Base-by-base conservation (phyloP, 1,284 basidiomycete genomes). In the Mycena sp. region DNA sequence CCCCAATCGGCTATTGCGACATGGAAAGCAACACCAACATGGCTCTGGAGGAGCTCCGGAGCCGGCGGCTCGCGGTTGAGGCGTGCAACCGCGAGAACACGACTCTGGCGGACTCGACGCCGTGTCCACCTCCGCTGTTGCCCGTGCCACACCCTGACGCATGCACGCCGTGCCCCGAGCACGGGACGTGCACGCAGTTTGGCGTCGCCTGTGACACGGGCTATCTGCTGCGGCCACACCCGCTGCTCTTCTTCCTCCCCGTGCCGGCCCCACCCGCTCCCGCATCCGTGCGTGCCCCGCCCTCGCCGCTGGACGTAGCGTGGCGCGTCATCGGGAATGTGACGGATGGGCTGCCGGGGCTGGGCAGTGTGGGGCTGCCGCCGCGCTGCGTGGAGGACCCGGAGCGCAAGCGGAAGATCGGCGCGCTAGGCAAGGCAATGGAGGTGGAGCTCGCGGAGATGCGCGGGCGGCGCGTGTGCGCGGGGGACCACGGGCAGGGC, bases 141-240 rank as follows among this genome's bases (percentile, higher is more conserved):
- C 87, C 87, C 19, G 69, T 90, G 37, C 85, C 86, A 30, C 84
- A 82, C 58, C 90, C 95, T 0, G 81, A 87, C 30, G 72, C 82
- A n/a, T 98, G 96, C 77, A 89, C 92, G 3, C 86, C 89, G 16
- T 98, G 96, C 74, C 96, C 96, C 12, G 82, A 85, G 50, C 92
- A 95, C 75, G 96, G 89, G 3, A 80, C 80, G 19, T 98, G 96
- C 77, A 81, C 80, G 14, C 88, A 86, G 30, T 76, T 85, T 65
- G 83, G 83, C 51, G 80, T 92, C 49, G 80, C 81, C 2, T 98
- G 96, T 77, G 88, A 89, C 51, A 84, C 82, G 30, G 92, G 93
- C 28, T 95, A 90, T 74, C 78, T 96, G 67, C 80, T 93, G 40
- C 85, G 83, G 55, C 83, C 88, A 17, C 87, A 90, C 71, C 81